Evolutionary conservation across 441 rosid genomes (phyloP), one percentile per base, ranked within the genome.

Genomic region (Pelargonium myrrhifolium): DNA sequence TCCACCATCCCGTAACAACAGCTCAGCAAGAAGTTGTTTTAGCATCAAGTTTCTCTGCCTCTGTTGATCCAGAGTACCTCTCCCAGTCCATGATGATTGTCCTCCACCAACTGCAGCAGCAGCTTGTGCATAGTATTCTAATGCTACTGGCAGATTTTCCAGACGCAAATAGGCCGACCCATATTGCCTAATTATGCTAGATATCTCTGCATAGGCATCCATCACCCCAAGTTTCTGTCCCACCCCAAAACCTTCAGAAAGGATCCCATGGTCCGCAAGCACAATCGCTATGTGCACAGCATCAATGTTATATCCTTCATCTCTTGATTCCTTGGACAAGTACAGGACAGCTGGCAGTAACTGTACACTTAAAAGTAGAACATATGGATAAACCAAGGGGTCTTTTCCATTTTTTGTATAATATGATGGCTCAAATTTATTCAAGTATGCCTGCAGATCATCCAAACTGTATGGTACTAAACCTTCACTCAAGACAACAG

Each of bases 91-190:
- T 31, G 90, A 91, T 55, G 82, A 69, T 75, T 81, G 89, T 31
- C 97, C 99, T 65, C 99, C 99, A 64, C 97, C 97, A 64, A 91
- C 88, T 56, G 90, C 82, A 69, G 92, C 87, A 71, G 99, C 96
- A 75, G 99, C 99, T 85, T 89, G 97, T 69, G 91, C 97, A 74
- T 88, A 94, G 76, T 94, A 94, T 74, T 89, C 99, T 76, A 89
- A 81, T 67, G 99, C 83, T 86, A 84, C 75, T 39, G 83, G 80
- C 65, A 89, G 88, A 75, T 87, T 80, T 9, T 93, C 99, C 11
- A 80, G 83, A 68, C 84, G 91, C 65, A 89, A 67, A 79, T 79
- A 87, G 74, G 86, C 79, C 63, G 96, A 85, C 21, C 99, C 99
- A 80, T 87, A 82, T 75, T 86, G 99, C 79, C 93, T 89, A 73